Conservation (phyloP, 1,284 basidiomycete genomes). For the Volvariella surrecta region DNA sequence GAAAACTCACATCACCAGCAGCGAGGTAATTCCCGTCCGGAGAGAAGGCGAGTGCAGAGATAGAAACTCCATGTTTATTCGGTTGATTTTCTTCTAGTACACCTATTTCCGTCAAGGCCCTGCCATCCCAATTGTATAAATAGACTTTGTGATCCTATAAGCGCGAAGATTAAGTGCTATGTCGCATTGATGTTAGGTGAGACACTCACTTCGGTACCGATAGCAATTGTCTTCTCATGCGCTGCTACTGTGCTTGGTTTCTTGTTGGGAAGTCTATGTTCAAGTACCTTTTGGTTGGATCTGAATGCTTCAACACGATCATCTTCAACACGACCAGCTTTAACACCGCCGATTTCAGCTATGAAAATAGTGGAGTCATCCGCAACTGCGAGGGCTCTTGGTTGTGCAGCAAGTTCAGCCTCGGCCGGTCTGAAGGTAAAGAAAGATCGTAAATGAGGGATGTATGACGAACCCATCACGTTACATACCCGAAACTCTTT, state of each 20-base stretch:
- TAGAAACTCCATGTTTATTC: too few species aligned
- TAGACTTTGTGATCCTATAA: slow-evolving; percentile 66
- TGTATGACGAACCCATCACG: not conserved
- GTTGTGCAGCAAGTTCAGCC: slow-evolving; percentile 54
- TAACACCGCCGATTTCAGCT: slow-evolving; percentile 53
- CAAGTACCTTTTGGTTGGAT: slow-evolving; percentile 56
- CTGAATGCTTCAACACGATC: slow-evolving; percentile 55
- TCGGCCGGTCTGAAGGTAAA: slow-evolving; percentile 33
- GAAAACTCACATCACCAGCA: slow-evolving; percentile 65
- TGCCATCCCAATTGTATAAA: slow-evolving; percentile 66
- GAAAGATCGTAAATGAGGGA: not conserved
- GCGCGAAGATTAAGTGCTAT: too few species aligned
- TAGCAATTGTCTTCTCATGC: slow-evolving; percentile 46
- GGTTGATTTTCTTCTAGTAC: slow-evolving; percentile 65
- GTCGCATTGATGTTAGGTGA: not conserved
- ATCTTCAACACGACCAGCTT: too few species aligned
- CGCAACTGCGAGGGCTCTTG: slow-evolving; percentile 57
- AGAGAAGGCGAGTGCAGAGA: slow-evolving; percentile 79
- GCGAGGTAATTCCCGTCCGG: slow-evolving; percentile 71
- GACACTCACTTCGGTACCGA: slow-evolving; percentile 63
- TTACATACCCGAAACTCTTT: too few species aligned
- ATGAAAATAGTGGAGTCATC: slow-evolving; percentile 68
- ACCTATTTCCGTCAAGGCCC: slow-evolving; percentile 41
- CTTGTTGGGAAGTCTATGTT: slow-evolving; percentile 42
- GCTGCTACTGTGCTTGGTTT: slow-evolving; percentile 50